Evolutionary conservation across 371 early-diverging fungal species (phyloP).

Genomic region (Massospora cicadina): DNA sequence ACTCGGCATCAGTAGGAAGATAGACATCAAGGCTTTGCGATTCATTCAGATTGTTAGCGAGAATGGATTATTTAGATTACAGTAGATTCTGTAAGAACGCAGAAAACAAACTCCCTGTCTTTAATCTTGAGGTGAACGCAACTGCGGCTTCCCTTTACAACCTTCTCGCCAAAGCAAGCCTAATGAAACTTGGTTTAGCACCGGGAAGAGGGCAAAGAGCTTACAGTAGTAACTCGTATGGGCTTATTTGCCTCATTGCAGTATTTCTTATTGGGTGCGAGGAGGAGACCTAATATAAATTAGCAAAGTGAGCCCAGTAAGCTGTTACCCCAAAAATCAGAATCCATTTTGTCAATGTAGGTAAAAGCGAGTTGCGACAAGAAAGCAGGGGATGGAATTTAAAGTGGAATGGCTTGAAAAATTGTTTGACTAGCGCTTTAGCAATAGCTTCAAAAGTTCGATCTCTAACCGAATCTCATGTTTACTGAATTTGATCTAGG

Average conservation of each 20-base stretch:
- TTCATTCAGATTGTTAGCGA: neutral
- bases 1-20: neutral
- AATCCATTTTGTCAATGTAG: neutral
- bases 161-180: neutral
- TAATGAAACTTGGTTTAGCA: neutral
- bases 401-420: too few relatives aligned
- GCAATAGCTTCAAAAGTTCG: too few relatives aligned
- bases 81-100: neutral
- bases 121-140: neutral
- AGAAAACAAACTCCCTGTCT: neutral
- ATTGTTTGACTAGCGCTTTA: too few relatives aligned
- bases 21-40: neutral
- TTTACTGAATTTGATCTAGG: too few relatives aligned
- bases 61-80: neutral
- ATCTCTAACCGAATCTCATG: too few relatives aligned
- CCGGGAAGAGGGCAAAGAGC: neutral
- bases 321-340: neutral
- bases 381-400: too few relatives aligned
- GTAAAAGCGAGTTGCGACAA: too few relatives aligned
- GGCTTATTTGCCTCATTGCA: neutral
- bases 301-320: neutral
- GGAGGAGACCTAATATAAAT: neutral
- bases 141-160: neutral
- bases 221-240: neutral
- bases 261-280: neutral